Base-by-base conservation (phyloP, 352 stramenopile species). In the Bremia lactucae region DNA sequence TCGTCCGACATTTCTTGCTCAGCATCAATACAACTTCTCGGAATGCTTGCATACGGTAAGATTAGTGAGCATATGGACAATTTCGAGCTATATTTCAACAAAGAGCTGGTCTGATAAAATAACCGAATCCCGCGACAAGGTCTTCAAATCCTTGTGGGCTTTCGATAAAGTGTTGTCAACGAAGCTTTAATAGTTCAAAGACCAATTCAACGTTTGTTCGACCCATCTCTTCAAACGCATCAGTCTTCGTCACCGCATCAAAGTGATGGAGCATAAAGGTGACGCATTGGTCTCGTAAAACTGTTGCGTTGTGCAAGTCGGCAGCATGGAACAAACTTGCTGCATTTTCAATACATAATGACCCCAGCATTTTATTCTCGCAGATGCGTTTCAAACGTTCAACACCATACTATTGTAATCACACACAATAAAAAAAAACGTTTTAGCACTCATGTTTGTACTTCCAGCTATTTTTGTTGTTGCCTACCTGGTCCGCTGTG, bases 171-270 rank as follows among this genome's bases (percentile, higher is more conserved):
- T 15, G n/a, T 10, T 6, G 1, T 14, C 52, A 91, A 40, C 78
- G 78, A 21, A 75, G 78, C 59, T 91, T 91, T 36, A 98, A 67
- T 19, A 98, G 84, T 62, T 98, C 94, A 65, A 98, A 98, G 13
- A 98, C 92, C 18, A 99, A 73, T 40, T 99, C 95, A 45, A 98
- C 94, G 64, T 99, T 99, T 44, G 72, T 96, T 42, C 94, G 67
- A 15, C 94, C 94, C 95, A 99, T 99, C 57, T 98, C 93, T 73
- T 98, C 94, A 70, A 99, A 98, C n/a, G 84, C 68, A 20, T 73
- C 49, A 8, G 90, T 98, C 69, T 98, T 98, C 14, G 89, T 97
- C 13, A 98, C 87, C 13, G 76, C 75, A 68, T 99, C 95, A 63
- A 99, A 99, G 73, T 98, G 95, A 35, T 90, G 82, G 22, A 98